Conservation (phyloP, 345 rosid genomes). For the Moringa oleifera region DNA sequence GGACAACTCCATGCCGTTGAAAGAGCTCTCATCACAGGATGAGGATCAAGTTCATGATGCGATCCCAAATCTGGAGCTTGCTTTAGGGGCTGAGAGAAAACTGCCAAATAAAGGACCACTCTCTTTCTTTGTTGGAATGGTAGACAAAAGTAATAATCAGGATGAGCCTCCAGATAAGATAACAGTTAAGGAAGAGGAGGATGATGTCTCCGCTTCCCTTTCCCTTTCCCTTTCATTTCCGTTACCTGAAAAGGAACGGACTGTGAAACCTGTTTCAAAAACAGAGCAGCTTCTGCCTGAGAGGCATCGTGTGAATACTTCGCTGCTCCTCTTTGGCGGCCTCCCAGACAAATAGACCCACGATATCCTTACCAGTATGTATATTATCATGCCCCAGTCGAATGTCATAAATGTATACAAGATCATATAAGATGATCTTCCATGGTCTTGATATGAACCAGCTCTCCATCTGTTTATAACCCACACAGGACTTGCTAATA, state of each 20-base stretch:
- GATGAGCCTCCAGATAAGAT: conserved; percentile 28
- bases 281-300: conserved; percentile 53
- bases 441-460: conserved; percentile 25
- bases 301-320: conserved; percentile 56
- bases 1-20: conserved; percentile 32
- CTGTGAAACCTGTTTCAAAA: conserved; percentile 42
- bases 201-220: conserved; percentile 60
- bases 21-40: conserved; percentile 21
- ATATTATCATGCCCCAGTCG: conserved; percentile 23
- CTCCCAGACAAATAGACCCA: conserved; percentile 38
- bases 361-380: conserved; percentile 24
- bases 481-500: conserved; percentile 31
- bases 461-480: conserved; percentile 43
- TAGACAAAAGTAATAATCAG: conserved; percentile 30
- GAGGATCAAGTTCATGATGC: conserved; percentile 27
- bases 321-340: conserved; percentile 63
- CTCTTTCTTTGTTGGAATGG: conserved; percentile 47
- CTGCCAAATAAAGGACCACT: conserved; percentile 40
- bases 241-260: conserved; percentile 39
- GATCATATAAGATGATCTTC: conserved; percentile 22
- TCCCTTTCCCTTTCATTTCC: conserved; percentile 90
- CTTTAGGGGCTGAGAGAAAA: conserved; percentile 69
- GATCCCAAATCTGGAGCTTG: conserved; percentile 83
- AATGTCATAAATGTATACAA: conserved; percentile 24
- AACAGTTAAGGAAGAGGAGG: conserved; percentile 45